Base-by-base conservation (phyloP, 2,329 filamentous ascomycete genomes). In the Penicillium oxalicum region DNA sequence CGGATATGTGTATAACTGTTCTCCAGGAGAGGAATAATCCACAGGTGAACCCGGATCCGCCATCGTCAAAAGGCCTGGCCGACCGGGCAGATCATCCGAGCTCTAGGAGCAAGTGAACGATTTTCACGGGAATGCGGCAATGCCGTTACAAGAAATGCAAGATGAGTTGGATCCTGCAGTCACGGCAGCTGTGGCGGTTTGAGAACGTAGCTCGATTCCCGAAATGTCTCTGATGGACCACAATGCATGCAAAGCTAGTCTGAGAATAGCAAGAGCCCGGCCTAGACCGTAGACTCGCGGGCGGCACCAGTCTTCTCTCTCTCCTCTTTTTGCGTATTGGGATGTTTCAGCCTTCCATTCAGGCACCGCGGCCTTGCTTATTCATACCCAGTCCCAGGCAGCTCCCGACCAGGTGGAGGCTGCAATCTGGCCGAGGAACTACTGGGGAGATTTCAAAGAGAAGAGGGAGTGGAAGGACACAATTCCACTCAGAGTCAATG, bases 1-100 rank as follows among this genome's bases (percentile, higher is more conserved):
- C 8, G 66, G 65, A 48, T 69, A 69, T 32, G 40, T 46, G 24
- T 57, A 53, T 29, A 64, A 55, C 49, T 61, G 57, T 45, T 60
- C 58, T 5, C 51, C 36, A 4, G 55, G 49, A 44, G 52, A 45
- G 8, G 40, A 35, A 38, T 46, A 42, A 25, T 38, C 44, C 41
- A 48, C 52, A 3, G 51, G 57, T 28, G 40, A 52, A 44, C 56
- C 49, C 7, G 45, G 48, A 25, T 52, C 52, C 38, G 44, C 49
- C 58, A 60, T 60, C 35, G 34, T 36, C 26, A 43, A 34, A 12
- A 48, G 9, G 28, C 32, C 29, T 27, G 18, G 11, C n/a, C 11
- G 37, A 29, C 36, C 26, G 24, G 9, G 27, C 32, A 12, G 32
- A 27, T 32, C 44, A 47, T 41, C 28, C 42, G 37, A 34, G 24